These are phyloP conservation scores for Saccharomycopsis javanensis DNA, from an alignment of 805 yeast genomes.

Conservation along the genomic window DNA sequence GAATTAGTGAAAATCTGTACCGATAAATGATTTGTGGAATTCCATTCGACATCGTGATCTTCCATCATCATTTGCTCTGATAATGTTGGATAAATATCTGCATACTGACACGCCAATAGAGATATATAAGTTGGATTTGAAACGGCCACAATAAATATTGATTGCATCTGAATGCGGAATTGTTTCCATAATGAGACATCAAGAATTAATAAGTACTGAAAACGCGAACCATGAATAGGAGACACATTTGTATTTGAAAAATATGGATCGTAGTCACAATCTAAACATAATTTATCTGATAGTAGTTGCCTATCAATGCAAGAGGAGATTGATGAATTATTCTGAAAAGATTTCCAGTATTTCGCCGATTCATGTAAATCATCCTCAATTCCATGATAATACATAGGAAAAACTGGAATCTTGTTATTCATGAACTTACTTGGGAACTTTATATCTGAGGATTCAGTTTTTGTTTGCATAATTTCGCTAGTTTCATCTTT, in stretches of 20 bases:
- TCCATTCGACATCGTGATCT: constrained; percentile 75
- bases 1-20: constrained; percentile 79
- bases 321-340: background rate
- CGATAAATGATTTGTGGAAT: constrained; percentile 59
- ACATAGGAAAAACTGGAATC: constrained; percentile 10
- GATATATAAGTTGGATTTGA: constrained; percentile 47
- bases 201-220: constrained; percentile 38
- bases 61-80: constrained; percentile 57
- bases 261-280: constrained; percentile 34
- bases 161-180: constrained; percentile 48
- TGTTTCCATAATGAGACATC: constrained; percentile 68
- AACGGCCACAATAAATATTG: constrained; percentile 54
- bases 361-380: background rate
- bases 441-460: constrained; percentile 4
- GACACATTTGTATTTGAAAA: constrained; percentile 7
- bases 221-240: constrained; percentile 32
- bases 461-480: no score
- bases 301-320: constrained; percentile 33
- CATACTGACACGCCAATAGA: constrained; percentile 66
- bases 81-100: constrained; percentile 69
- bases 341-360: background rate
- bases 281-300: constrained; percentile 32
- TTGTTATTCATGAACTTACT: constrained; percentile 7
- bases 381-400: background rate
- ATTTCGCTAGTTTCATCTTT: no score